Conservation (phyloP, 257 asterid genomes). For the Euphrasia confusa region DNA sequence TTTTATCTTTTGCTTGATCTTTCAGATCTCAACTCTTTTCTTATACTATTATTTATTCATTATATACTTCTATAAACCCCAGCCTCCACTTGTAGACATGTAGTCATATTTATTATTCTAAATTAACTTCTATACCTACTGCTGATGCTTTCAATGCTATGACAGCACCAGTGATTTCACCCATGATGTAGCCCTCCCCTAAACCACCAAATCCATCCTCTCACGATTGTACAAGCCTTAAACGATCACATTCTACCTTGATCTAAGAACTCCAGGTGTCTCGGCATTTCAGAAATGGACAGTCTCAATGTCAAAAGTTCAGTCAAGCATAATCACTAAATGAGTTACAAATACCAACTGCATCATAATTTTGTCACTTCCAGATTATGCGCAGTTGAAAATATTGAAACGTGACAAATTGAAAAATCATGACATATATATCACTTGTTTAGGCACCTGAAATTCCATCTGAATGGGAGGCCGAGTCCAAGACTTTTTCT, state of each 20-base stretch:
- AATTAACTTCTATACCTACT: background rate
- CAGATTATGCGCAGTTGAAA: slow-evolving; percentile 1
- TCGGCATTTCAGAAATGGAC: slow-evolving; percentile 6
- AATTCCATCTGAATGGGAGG: slow-evolving; percentile 99
- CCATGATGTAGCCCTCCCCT: background rate
- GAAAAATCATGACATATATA: slow-evolving; percentile 3
- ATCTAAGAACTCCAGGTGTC: slow-evolving; percentile 1
- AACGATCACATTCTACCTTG: background rate
- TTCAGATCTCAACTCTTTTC: background rate
- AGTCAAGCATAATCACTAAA: background rate
- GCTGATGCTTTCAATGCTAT: slow-evolving; percentile 14
- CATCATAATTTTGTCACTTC: slow-evolving; percentile 3
- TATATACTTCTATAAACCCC: background rate
- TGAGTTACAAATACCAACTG: slow-evolving; percentile 14
- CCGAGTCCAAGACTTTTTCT: slow-evolving; percentile 97
- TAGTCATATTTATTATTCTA: slow-evolving; percentile 4
- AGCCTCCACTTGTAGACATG: background rate
- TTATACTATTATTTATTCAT: background rate
- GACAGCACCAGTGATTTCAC: background rate
- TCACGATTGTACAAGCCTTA: background rate
- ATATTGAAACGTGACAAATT: slow-evolving; percentile 9
- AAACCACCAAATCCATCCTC: slow-evolving; percentile 1
- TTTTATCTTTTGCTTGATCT: background rate
- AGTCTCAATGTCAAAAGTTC: no score
- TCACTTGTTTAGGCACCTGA: slow-evolving; percentile 52